Base-by-base conservation (phyloP, 225 moss, liverwort and hornwort genomes). In the Takakia lepidozioides region DNA sequence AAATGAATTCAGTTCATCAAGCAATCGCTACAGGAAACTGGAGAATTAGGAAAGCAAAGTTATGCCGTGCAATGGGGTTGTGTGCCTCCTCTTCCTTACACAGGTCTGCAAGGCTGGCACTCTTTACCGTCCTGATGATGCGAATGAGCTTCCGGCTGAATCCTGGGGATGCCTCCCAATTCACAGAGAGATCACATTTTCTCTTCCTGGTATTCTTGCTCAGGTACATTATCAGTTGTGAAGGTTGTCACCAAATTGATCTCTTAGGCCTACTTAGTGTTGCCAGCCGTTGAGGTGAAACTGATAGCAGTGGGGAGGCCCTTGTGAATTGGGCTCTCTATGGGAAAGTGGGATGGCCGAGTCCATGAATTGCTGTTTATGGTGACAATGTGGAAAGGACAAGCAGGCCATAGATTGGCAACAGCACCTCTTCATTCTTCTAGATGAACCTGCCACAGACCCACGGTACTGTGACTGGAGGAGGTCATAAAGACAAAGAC, bases 111-210 rank as follows among this genome's bases (percentile, higher is more conserved):
- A 92, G 80, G 21, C 62, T 85, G n/a, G 74, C 74, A 36, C 62
- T 64, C 47, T 71, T 82, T 6, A 72, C 42, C 9, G 78, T 55
- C 14, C 34, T 83, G 25, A 83, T 61, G 0, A 80, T 62, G 59
- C 87, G 82, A 13, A 92, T 65, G 15, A 78, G 37, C 75, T 92
- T 2, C 74, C 87, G 1, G 75, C 65, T 0, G 77, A 63, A 10
- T 92, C 92, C 17, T 80, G n/a, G 73, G 2, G 85, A 80, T 43
- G 66, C 73, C 64, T 92, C 92, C 92, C 92, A 92, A 45, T 88
- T 92, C 57, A 88, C 88, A 36, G 60, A 75, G 5, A 92, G 87
- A 15, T 92, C 84, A 17, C 68, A 87, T n/a, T 16, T 58, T 69
- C 51, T 64, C 72, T 18, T 48, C 45, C 2, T 74, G 61, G 28